Conservation (phyloP, 352 stramenopile species). For the Globisporangium nodosum region DNA sequence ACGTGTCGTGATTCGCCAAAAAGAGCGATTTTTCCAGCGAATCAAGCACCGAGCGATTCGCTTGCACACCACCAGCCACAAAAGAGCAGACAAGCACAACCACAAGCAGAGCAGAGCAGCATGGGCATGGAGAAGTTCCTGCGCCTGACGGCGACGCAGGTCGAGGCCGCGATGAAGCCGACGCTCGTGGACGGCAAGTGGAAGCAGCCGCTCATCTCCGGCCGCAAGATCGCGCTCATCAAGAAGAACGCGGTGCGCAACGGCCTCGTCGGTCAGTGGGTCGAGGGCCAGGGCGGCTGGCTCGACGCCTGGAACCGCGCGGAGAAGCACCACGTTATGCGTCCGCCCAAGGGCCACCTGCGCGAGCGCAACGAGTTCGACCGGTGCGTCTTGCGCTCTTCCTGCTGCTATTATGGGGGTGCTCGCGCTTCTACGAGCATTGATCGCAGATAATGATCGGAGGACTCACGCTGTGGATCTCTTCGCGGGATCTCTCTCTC, state of each 20-base stretch:
- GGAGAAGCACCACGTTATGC: constrained; percentile 86
- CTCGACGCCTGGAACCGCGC: constrained; percentile 66
- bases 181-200: constrained; percentile 77
- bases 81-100: neutral
- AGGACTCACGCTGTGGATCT: neutral
- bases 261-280: constrained; percentile 68
- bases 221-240: constrained; percentile 74
- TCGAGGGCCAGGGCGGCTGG: constrained; percentile 76
- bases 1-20: neutral
- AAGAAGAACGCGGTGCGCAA: constrained; percentile 79
- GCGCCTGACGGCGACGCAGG: constrained; percentile 62
- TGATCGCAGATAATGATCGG: neutral
- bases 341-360: constrained; percentile 71
- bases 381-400: constrained; percentile 27
- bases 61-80: neutral
- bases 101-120: constrained; percentile 8
- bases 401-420: neutral
- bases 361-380: constrained; percentile 84
- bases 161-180: constrained; percentile 75
- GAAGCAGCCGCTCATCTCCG: constrained; percentile 76
- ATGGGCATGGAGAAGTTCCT: constrained; percentile 65
- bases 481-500: neutral
- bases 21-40: neutral
- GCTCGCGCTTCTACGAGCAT: neutral
- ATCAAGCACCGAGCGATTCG: no score